These are phyloP conservation scores for Thoreauomyces humboldtii DNA, from an alignment of 192 early-diverging fungal genomes.

Conservation along the genomic window DNA sequence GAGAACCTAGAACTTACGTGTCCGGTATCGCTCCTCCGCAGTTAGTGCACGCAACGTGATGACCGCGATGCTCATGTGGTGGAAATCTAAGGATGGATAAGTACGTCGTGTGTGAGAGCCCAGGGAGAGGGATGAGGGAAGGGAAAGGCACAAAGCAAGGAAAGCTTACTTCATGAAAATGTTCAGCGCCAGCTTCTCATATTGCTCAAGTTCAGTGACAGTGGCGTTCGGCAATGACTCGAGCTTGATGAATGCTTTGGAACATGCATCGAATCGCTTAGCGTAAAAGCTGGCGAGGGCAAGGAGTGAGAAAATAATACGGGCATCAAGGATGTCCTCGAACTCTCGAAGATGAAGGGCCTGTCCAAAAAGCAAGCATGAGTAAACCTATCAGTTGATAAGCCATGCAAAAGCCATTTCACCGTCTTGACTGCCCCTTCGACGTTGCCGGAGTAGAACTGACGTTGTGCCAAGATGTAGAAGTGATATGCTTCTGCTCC, in stretches of 20 bases:
- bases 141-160: too few species aligned
- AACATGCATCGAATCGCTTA: conserved; percentile 48
- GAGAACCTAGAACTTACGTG: conserved; percentile 20
- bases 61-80: conserved; percentile 29
- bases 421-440: conserved; percentile 49
- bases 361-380: conserved; percentile 22
- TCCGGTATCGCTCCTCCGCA: conserved; percentile 27
- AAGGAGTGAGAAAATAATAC: conserved; percentile 44
- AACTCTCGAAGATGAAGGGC: conserved; percentile 48
- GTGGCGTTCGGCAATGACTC: conserved; percentile 35
- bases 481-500: conserved; percentile 63
- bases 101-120: neutral
- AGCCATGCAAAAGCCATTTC: too few species aligned
- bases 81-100: conserved; percentile 24
- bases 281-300: conserved; percentile 50
- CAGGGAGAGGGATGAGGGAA: neutral
- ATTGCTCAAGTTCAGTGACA: conserved; percentile 38
- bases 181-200: conserved; percentile 47
- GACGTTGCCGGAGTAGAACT: conserved; percentile 53
- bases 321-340: conserved; percentile 51
- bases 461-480: conserved; percentile 54
- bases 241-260: conserved; percentile 52
- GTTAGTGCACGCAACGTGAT: conserved; percentile 28
- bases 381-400: neutral
- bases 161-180: conserved; percentile 57